Percentiles rank a stretch among this genome's conserved stretches.
Evolutionary conservation across 345 rosid species (phyloP).

Genomic region (Jatropha curcas): DNA sequence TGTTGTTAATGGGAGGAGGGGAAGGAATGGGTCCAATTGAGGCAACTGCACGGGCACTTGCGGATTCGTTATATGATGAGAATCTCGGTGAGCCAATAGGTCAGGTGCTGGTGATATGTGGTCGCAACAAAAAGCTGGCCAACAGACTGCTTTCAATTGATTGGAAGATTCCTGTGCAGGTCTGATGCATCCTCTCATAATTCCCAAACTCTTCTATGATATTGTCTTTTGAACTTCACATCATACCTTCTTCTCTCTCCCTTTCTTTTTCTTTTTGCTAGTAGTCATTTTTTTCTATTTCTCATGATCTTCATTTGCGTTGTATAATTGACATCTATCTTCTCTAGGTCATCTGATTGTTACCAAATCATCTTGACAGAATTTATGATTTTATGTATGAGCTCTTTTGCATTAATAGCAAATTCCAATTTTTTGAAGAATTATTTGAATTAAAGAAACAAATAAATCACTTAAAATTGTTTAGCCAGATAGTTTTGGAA

Average conservation of each 20-base stretch:
- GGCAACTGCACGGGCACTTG: conserved; percentile 88
- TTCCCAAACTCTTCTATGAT: not conserved
- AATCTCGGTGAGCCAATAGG: conserved; percentile 75
- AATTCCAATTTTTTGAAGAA: not conserved
- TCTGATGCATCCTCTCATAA: conserved; percentile 12
- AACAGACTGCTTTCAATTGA: conserved; percentile 62
- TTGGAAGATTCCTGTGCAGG: conserved; percentile 97
- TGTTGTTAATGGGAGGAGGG: conserved; percentile 97
- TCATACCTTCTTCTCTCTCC: not conserved
- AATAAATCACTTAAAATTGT: not conserved
- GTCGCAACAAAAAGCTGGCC: conserved; percentile 82
- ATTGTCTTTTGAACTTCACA: not conserved
- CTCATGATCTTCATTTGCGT: not conserved
- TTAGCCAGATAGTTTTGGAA: not conserved
- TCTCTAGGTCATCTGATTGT: not conserved
- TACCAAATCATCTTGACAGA: not conserved
- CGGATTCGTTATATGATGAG: conserved; percentile 75
- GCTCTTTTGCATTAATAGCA: not conserved
- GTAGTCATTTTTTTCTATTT: not conserved
- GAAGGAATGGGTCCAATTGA: conserved; percentile 99
- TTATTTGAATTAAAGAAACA: not conserved
- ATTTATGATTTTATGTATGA: not conserved
- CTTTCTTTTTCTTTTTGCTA: no score
- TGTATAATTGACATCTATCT: not conserved
- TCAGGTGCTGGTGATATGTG: conserved; percentile 89